Evolutionary conservation across 495 filamentous ascomycete species (phyloP), one percentile per base, ranked within the genome.

Genomic region (Aspergillus conjunctus): DNA sequence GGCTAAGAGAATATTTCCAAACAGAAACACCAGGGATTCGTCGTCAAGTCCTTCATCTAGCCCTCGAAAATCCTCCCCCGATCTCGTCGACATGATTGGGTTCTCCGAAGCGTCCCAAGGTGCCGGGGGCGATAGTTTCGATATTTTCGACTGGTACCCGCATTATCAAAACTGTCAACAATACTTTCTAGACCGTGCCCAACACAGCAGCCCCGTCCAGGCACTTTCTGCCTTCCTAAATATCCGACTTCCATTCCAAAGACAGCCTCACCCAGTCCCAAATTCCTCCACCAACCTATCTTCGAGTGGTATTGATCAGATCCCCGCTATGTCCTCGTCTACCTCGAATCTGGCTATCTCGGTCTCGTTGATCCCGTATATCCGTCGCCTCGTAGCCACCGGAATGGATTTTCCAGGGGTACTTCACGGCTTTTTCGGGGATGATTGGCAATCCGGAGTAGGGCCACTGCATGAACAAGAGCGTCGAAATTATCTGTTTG

Each of bases 81-180:
- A 80, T 48, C 76, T 70, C 54, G 73, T 74, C 45, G 71, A 74
- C 30, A 75, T 77, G 71, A 63, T 75, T 54, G 77, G 71, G 37
- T 57, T 77, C 52, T 64, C 68, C 54, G 70, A 77, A 54, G 61
- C 71, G 60, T 71, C 71, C 26, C 72, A 73, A 15, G 74, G 71
- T 11, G 50, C 70, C 54, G 66, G 75, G 50, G 72, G 76, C 53
- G 70, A 79, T 66, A 77, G 74, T 54, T 78, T 81, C 71, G 93
- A 97, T 73, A 88, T 97, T 59, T 86, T 97, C 71, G 89, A 91
- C 59, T 98, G 94, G 94, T 90, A 96, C 68, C 91, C 92, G 15
- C 85, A 88, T 51, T 97, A 96, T 74, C 91, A 93, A 71, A 91
- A 85, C 64, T 98, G 94, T 74, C 90, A 93, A 61, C 85, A 85